Evolutionary conservation across 2,329 filamentous ascomycete genomes (phyloP).

Genomic region (Coniochaeta pulveracea): DNA sequence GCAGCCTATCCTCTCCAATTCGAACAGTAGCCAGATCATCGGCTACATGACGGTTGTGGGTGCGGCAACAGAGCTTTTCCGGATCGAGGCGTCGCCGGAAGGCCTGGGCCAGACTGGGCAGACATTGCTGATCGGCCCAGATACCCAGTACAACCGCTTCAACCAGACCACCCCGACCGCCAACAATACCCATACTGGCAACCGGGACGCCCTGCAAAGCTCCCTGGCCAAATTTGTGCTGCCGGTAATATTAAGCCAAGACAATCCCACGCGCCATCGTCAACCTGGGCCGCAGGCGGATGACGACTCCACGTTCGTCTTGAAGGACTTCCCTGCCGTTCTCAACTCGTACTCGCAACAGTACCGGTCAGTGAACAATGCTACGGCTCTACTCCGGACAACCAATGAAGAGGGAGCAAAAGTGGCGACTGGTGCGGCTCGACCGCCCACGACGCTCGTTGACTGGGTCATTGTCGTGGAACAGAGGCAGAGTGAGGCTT

Average conservation of each 20-base stretch:
- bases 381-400: slow-evolving; percentile 56
- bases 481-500: slow-evolving; percentile 62
- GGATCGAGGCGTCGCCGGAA: slow-evolving; percentile 52
- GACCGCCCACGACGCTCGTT: slow-evolving; percentile 54
- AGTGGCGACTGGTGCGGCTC: slow-evolving; percentile 73
- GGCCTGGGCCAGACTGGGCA: slow-evolving; percentile 61
- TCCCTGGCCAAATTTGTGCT: slow-evolving; percentile 47
- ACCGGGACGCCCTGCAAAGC: slow-evolving; percentile 24
- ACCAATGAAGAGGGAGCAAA: slow-evolving; percentile 57
- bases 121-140: slow-evolving; percentile 60
- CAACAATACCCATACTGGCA: slow-evolving; percentile 30
- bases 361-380: slow-evolving; percentile 46
- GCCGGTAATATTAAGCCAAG: slow-evolving; percentile 32
- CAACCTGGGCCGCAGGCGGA: slow-evolving; percentile 32
- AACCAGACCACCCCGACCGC: slow-evolving; percentile 29
- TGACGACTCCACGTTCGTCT: slow-evolving; percentile 40
- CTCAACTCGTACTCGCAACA: slow-evolving; percentile 44
- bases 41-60: slow-evolving; percentile 76
- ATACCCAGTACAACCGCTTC: slow-evolving; percentile 55
- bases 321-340: slow-evolving; percentile 52
- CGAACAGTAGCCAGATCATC: slow-evolving; percentile 52
- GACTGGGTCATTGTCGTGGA: slow-evolving; percentile 80
- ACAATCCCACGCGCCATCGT: slow-evolving; percentile 38
- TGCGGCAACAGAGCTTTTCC: slow-evolving; percentile 51
- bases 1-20: slow-evolving; percentile 56